Evolutionary conservation across 2,329 filamentous ascomycete species (phyloP).

Genomic region (Zalaria sp.): DNA sequence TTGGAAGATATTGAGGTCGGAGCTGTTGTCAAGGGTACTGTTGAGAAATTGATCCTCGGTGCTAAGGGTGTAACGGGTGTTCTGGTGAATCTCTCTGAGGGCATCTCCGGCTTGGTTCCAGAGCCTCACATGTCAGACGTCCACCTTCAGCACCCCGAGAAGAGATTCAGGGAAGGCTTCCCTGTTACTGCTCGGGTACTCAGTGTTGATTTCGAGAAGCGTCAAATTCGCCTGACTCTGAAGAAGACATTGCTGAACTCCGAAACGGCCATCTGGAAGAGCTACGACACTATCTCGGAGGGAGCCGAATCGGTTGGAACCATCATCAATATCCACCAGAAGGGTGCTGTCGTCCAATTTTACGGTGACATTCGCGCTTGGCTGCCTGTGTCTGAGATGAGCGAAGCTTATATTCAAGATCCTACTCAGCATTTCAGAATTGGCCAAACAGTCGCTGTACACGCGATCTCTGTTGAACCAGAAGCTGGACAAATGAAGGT

Average conservation of each 20-base stretch:
- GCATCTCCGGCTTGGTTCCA: slow-evolving; percentile 76
- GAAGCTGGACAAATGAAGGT: slow-evolving; percentile 62
- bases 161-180: slow-evolving; percentile 83
- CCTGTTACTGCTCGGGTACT: slow-evolving; percentile 76
- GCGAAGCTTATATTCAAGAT: slow-evolving; percentile 85
- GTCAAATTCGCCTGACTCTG: slow-evolving; percentile 71
- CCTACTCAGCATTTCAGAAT: slow-evolving; percentile 77
- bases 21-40: slow-evolving; percentile 62
- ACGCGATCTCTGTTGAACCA: slow-evolving; percentile 67
- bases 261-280: slow-evolving; percentile 63
- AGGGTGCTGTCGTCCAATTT: slow-evolving; percentile 83
- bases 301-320: slow-evolving; percentile 76
- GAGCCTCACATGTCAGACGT: slow-evolving; percentile 83
- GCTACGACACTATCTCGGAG: slow-evolving; percentile 57
- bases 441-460: slow-evolving; percentile 84
- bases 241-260: slow-evolving; percentile 94
- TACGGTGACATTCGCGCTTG: slow-evolving; percentile 75
- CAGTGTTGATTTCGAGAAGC: slow-evolving; percentile 60
- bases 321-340: slow-evolving; percentile 63
- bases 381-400: slow-evolving; percentile 92
- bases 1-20: slow-evolving; percentile 80
- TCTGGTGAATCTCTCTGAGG: slow-evolving; percentile 71
- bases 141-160: slow-evolving; percentile 79
- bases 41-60: slow-evolving; percentile 73
- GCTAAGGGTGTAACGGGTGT: slow-evolving; percentile 67